Evolutionary conservation across 176 grass and related monocot genomes (phyloP).

Genomic region (Oryza officinalis): DNA sequence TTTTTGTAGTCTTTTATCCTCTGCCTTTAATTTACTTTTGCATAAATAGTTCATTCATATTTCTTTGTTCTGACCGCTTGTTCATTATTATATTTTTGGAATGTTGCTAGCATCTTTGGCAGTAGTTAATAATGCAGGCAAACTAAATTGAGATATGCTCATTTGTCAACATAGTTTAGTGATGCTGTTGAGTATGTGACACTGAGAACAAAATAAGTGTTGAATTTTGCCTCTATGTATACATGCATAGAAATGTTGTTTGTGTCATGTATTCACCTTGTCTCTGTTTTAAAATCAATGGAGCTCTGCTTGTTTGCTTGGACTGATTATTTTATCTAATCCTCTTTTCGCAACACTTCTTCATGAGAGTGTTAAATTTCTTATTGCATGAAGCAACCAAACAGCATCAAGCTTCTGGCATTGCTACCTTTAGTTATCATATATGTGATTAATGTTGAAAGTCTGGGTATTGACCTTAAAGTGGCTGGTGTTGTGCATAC

Average conservation of each 20-base stretch:
- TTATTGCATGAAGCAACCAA: neutral
- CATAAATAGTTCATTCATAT: neutral
- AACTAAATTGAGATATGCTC: neutral
- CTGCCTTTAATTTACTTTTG: neutral
- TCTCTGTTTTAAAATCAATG: conserved; percentile 2
- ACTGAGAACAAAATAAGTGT: neutral
- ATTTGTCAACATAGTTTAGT: neutral
- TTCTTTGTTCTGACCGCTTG: neutral
- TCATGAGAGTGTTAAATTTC: neutral
- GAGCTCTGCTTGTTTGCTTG: neutral
- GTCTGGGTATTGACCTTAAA: neutral
- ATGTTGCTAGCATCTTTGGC: neutral
- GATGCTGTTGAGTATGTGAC: neutral
- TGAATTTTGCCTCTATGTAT: neutral
- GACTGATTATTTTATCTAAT: neutral
- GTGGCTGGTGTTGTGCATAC: neutral
- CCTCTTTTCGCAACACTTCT: neutral
- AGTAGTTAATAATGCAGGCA: neutral
- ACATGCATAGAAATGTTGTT: neutral
- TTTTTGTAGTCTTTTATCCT: neutral
- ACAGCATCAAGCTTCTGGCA: neutral
- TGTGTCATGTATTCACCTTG: neutral
- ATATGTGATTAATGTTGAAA: neutral
- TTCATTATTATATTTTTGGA: neutral
- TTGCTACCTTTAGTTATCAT: neutral